phyloP scores from a whole-genome alignment of 306 rosid species.

The Glycine soja region DNA sequence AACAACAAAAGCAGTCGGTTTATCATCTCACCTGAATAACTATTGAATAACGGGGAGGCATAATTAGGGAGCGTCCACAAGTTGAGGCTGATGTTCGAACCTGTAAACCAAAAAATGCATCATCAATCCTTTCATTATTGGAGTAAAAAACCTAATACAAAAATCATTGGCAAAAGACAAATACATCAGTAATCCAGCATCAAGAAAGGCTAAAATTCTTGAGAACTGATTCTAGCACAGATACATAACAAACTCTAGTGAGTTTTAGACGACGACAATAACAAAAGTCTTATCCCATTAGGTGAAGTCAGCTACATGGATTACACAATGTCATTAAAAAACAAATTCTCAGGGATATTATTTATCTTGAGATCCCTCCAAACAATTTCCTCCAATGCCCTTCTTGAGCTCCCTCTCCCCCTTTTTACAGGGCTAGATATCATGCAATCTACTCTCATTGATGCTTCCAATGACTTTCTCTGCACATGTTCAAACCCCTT shows the following conservation, averaged over 20 bases:
- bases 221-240: slow-evolving; percentile 10
- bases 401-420: too few species aligned
- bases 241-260: slow-evolving; percentile 27
- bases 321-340: too few species aligned
- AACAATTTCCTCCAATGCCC: too few species aligned
- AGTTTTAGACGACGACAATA: neutral
- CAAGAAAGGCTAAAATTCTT: slow-evolving; percentile 25
- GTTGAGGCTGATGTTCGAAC: slow-evolving; percentile 65
- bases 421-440: too few species aligned
- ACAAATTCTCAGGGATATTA: too few species aligned
- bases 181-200: slow-evolving; percentile 11
- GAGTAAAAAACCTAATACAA: too few species aligned
- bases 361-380: too few species aligned
- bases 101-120: slow-evolving; percentile 55
- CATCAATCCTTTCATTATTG: too few species aligned
- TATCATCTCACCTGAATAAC: slow-evolving; percentile 78
- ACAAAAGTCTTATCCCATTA: too few species aligned
- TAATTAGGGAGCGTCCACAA: slow-evolving; percentile 54
- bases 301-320: too few species aligned
- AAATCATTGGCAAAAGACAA: slow-evolving; percentile 30
- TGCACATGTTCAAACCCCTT: neutral
- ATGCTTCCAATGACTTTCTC: neutral
- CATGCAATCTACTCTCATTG: too few species aligned
- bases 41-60: slow-evolving; percentile 86
- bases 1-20: slow-evolving; percentile 30